Percentiles rank a stretch among this genome's conserved stretches.
phyloP scores from a whole-genome alignment of 257 asterid genomes.

The Solanum paucissectum region DNA sequence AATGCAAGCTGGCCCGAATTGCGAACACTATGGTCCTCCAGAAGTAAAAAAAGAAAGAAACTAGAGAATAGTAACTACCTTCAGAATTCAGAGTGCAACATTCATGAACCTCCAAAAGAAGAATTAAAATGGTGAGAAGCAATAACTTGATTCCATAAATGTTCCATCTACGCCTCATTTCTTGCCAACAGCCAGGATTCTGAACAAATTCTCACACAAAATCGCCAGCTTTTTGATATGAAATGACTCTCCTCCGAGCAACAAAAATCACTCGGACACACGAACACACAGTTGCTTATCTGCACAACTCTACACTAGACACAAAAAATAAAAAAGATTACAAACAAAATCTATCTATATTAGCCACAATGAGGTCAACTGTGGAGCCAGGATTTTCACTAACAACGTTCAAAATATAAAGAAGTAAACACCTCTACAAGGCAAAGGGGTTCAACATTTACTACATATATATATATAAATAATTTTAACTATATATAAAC shows the following conservation, averaged over 20 bases:
- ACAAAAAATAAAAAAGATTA: conserved; percentile 20
- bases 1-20: neutral
- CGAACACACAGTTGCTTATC: neutral
- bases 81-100: conserved; percentile 47
- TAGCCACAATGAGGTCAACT: neutral
- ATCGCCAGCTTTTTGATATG: conserved; percentile 47
- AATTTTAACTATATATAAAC: neutral
- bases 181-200: conserved; percentile 56
- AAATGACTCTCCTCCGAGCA: conserved; percentile 55
- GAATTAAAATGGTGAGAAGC: conserved; percentile 24
- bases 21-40: neutral
- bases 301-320: conserved; percentile 2
- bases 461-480: neutral
- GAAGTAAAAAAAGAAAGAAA: neutral
- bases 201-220: conserved; percentile 25
- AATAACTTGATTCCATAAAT: conserved; percentile 29
- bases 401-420: neutral
- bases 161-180: conserved; percentile 68
- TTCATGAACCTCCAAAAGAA: conserved; percentile 29
- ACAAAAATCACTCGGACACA: conserved; percentile 42
- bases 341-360: conserved; percentile 4
- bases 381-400: neutral
- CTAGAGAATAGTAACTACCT: conserved; percentile 29
- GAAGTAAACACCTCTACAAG: neutral
- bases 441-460: neutral